Percentiles rank a stretch among this genome's conserved stretches.
These are phyloP conservation scores for Raphanus hybrid DNA, from an alignment of 441 rosid genomes.

Conservation along the genomic window DNA sequence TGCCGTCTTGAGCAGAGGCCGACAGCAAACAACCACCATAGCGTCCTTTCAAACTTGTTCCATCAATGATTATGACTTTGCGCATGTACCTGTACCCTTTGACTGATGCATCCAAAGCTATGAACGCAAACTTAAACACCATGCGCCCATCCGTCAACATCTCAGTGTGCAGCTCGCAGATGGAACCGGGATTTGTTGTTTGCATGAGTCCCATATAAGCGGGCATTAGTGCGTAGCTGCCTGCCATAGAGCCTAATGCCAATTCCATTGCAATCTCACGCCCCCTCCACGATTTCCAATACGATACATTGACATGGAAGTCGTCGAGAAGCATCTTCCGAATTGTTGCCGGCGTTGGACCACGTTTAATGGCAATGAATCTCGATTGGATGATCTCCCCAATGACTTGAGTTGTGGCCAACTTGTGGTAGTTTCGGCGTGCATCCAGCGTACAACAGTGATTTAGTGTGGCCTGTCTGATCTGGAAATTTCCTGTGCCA, in stretches of 20 bases:
- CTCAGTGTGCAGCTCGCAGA: neutral
- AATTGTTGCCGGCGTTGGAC: neutral
- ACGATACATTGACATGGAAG: neutral
- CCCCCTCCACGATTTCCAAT: neutral
- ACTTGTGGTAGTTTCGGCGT: neutral
- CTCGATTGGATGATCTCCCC: neutral
- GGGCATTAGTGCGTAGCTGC: neutral
- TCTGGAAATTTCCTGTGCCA: neutral
- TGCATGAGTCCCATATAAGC: neutral
- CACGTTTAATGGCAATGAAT: neutral
- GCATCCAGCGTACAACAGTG: neutral
- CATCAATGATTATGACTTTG: neutral
- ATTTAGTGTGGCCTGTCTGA: neutral
- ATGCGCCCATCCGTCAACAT: neutral
- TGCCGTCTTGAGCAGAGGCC: neutral
- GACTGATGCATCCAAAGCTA: neutral
- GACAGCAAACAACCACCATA: neutral
- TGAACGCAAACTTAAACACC: neutral
- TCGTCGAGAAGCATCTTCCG: neutral
- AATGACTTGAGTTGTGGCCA: neutral
- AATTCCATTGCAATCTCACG: neutral
- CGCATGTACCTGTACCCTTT: neutral
- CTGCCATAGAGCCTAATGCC: neutral
- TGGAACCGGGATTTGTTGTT: neutral
- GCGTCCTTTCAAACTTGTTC: neutral